phyloP scores from a whole-genome alignment of 768 basidiomycete species.

The Lactarius psammicola region DNA sequence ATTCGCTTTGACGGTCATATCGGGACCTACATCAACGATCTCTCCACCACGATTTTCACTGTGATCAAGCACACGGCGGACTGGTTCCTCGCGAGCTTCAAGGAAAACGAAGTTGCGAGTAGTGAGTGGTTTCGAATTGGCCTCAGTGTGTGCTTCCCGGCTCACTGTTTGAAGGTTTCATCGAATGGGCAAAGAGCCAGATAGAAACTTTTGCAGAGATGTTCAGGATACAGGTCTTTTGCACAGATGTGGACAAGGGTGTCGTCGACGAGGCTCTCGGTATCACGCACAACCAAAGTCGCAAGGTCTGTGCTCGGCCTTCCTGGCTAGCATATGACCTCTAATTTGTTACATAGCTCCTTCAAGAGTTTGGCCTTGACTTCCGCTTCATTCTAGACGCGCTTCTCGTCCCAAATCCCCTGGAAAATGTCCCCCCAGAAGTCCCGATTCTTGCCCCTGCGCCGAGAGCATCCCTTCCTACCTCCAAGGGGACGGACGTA shows the following conservation, averaged over 20 bases:
- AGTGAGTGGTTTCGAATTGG: conserved; percentile 50
- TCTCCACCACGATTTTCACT: conserved; percentile 88
- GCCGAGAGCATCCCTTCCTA: conserved; percentile 36
- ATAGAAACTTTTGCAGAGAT: conserved; percentile 79
- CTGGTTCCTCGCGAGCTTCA: conserved; percentile 96
- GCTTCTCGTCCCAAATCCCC: conserved; percentile 53
- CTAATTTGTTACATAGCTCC: conserved; percentile 48
- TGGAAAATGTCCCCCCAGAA: conserved; percentile 31
- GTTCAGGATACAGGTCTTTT: conserved; percentile 91
- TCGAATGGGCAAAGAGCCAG: conserved; percentile 90
- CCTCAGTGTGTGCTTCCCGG: not conserved
- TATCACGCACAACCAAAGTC: conserved; percentile 77
- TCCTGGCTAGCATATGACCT: not conserved
- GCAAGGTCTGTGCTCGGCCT: conserved; percentile 54
- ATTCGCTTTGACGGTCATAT: conserved; percentile 91
- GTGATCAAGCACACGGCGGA: conserved; percentile 96
- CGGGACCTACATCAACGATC: conserved; percentile 78
- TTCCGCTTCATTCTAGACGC: conserved; percentile 88
- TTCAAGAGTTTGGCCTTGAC: conserved; percentile 92
- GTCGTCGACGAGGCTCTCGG: conserved; percentile 76
- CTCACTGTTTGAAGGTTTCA: conserved; percentile 59
- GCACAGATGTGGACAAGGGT: conserved; percentile 66
- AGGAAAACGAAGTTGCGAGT: conserved; percentile 91
- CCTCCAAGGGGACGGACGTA: conserved; percentile 13
- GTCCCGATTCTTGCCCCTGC: conserved; percentile 29